Evolutionary conservation across 2,329 filamentous ascomycete genomes (phyloP), one percentile per base, ranked within the genome.

Genomic region (Trichoderma sp.): DNA sequence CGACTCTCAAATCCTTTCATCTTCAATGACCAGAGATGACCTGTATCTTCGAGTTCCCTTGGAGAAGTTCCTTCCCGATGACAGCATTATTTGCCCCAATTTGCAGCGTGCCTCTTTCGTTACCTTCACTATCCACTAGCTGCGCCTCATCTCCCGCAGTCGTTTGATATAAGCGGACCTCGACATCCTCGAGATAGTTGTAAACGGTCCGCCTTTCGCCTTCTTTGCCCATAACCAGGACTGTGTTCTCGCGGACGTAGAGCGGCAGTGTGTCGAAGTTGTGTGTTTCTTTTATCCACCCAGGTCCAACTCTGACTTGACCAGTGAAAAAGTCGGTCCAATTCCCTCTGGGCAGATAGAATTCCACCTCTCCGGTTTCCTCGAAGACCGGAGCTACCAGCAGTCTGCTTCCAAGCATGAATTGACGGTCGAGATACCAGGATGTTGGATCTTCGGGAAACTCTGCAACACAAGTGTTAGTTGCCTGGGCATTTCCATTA

Each of bases 371-470:
- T 0, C 86, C 87, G 1, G 81, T 80, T 72, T 90, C 85, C 12
- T 83, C 81, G 67, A 89, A 90, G 2, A 90, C 79, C 1, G 88
- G 88, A 1, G 87, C 86, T 5, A 87, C 85, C 7, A 92, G 77
- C 41, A 92, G 74, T 58, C 81, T 82, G 17, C 82, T 81, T 2
- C 90, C 90, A n/a, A 92, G 79, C 85, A 92, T 89, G 75, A 90
- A 92, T 73, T 91, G 87, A 39, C 86, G 83, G 74, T 92, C 89
- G 52, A 90, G 80, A 59, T 80, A 82, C 84, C 88, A 91, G 0
- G 84, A 79, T 5, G 86, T 90, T n/a, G 83, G 82, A 70, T 92
- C 90, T 2, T 87, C 81, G 1, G 88, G 88, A 71, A 91, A 92
- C 75, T 92, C 89, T 52, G 10, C 12, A 14, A 34, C 12, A 52